Evolutionary conservation across 352 stramenopile species (phyloP).

Genomic region (Globisporangium acanthophoron): DNA sequence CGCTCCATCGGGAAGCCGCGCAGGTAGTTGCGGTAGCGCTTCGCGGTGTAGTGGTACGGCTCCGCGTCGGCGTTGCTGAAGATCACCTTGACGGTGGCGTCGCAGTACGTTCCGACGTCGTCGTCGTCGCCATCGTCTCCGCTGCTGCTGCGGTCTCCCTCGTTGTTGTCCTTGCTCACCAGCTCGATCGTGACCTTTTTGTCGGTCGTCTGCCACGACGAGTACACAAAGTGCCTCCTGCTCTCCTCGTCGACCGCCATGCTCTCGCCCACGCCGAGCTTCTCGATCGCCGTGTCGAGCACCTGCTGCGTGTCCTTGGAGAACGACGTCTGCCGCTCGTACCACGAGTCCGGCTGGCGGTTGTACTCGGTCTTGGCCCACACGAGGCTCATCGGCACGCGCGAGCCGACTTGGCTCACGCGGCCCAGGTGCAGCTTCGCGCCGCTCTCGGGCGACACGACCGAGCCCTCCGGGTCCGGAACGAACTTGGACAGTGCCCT

Average conservation of each 20-base stretch:
- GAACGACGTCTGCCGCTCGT: constrained; percentile 29
- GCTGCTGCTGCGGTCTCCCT: background rate
- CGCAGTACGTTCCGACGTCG: constrained; percentile 19
- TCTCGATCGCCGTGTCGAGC: constrained; percentile 34
- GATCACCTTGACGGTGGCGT: constrained; percentile 13
- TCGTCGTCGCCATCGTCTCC: constrained; percentile 3
- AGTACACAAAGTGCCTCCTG: constrained; percentile 27
- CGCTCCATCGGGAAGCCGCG: constrained; percentile 12
- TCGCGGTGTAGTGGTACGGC: constrained; percentile 32
- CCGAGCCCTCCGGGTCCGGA: constrained; percentile 34
- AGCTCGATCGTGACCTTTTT: constrained; percentile 44
- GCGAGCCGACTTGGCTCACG: constrained; percentile 37
- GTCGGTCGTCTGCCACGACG: constrained; percentile 13
- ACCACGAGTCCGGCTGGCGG: constrained; percentile 26
- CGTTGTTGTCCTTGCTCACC: constrained; percentile 18
- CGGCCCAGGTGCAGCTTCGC: constrained; percentile 41
- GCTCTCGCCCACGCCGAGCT: constrained; percentile 34
- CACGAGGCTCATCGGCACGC: constrained; percentile 30
- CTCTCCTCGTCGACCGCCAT: constrained; percentile 30
- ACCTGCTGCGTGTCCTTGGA: constrained; percentile 28
- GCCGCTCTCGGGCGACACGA: constrained; percentile 58
- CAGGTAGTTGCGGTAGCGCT: constrained; percentile 50
- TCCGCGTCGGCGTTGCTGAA: constrained; percentile 12
- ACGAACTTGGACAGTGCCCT: constrained; percentile 41
- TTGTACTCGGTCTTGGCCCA: constrained; percentile 50